phyloP scores from a whole-genome alignment of 2,329 filamentous ascomycete genomes.

The Paecilomyces sp. region DNA sequence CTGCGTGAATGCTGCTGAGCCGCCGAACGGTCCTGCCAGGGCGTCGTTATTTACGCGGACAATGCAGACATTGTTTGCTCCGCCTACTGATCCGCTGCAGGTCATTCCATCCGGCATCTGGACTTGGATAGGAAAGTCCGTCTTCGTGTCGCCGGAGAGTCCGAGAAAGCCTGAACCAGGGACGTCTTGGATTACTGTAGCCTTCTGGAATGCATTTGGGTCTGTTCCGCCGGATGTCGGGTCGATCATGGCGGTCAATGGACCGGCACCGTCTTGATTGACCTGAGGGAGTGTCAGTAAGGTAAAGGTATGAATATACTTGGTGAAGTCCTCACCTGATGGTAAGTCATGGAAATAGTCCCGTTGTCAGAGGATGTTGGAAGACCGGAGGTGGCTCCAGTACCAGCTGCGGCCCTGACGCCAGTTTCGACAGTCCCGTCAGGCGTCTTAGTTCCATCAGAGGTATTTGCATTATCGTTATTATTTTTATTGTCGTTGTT shows the following conservation, averaged over 20 bases:
- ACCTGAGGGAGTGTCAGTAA: constrained; percentile 26
- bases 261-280: constrained; percentile 64
- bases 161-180: constrained; percentile 53
- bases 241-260: constrained; percentile 55
- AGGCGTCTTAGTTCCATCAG: constrained; percentile 42
- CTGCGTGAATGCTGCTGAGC: constrained; percentile 60
- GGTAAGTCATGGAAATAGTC: constrained; percentile 57
- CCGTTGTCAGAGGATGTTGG: constrained; percentile 57
- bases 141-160: constrained; percentile 52
- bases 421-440: constrained; percentile 43
- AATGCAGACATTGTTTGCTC: constrained; percentile 57
- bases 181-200: constrained; percentile 54
- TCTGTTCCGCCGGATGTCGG: constrained; percentile 58
- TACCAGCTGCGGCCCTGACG: constrained; percentile 49
- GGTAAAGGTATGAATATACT: neutral
- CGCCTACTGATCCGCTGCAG: constrained; percentile 53
- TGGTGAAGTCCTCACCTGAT: constrained; percentile 38
- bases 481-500: constrained; percentile 18
- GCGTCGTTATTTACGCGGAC: constrained; percentile 58
- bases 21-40: constrained; percentile 59
- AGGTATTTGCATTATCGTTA: constrained; percentile 21
- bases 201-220: constrained; percentile 52
- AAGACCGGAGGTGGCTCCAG: constrained; percentile 48
- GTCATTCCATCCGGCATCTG: constrained; percentile 63
- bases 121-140: constrained; percentile 58